Evolutionary conservation across 1,284 basidiomycete species (phyloP).

Genomic region (Athelia sp.): DNA sequence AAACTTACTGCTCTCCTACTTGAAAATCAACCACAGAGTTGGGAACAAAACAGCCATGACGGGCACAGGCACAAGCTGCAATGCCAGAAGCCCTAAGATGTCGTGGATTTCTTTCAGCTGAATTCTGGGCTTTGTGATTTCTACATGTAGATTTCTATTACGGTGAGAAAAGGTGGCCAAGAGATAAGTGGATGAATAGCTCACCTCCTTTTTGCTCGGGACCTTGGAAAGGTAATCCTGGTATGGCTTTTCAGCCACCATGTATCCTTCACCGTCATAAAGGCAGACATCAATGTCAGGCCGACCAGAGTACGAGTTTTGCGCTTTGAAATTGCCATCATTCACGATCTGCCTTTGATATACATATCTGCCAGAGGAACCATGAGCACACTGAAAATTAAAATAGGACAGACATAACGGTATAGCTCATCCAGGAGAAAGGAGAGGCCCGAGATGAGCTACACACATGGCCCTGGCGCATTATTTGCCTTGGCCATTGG

Average conservation of each 20-base stretch:
- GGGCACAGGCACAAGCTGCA: conserved; percentile 12
- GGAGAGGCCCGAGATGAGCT: no score
- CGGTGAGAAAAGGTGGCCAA: not conserved
- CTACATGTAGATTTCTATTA: conserved; percentile 11
- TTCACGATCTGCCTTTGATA: not conserved
- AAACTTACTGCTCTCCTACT: conserved; percentile 13
- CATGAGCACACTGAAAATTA: no score
- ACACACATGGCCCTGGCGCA: no score
- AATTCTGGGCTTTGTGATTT: conserved; percentile 9
- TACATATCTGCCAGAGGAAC: not conserved
- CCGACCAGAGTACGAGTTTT: conserved; percentile 1
- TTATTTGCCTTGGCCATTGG: no score
- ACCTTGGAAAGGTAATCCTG: conserved; percentile 3
- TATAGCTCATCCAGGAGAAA: no score
- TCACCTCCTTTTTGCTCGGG: conserved; percentile 3
- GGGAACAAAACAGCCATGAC: conserved; percentile 15
- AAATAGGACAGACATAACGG: no score
- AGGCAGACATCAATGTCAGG: conserved; percentile 4
- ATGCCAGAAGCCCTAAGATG: conserved; percentile 10
- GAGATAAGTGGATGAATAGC: not conserved
- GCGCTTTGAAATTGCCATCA: conserved; percentile 13
- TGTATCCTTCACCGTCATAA: conserved; percentile 9
- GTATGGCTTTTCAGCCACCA: conserved; percentile 9
- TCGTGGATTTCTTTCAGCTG: not conserved
- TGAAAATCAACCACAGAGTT: conserved; percentile 16